Percentiles rank a stretch among this genome's conserved stretches.
These are phyloP conservation scores for Trichoderma oligosporum DNA, from an alignment of 2,329 filamentous ascomycete genomes.

Conservation along the genomic window DNA sequence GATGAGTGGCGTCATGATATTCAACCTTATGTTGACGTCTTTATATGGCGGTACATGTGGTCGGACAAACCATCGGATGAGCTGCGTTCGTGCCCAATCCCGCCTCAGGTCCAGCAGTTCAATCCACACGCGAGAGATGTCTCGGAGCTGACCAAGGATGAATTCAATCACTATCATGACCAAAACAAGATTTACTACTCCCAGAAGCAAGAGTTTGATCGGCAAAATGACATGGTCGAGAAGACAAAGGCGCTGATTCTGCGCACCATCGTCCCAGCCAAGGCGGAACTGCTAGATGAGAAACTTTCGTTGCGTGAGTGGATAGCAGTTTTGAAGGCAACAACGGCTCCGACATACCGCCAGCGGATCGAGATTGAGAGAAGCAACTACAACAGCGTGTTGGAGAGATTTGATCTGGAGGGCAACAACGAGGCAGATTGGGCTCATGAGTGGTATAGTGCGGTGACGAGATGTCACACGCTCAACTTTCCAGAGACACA, in stretches of 20 bases:
- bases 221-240: slow-evolving; percentile 5
- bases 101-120: slow-evolving; percentile 12
- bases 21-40: slow-evolving; percentile 11
- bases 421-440: neutral
- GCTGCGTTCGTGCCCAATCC: neutral
- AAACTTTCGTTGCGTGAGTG: slow-evolving; percentile 7
- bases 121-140: slow-evolving; percentile 11
- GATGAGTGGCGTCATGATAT: slow-evolving; percentile 15
- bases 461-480: slow-evolving; percentile 12
- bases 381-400: slow-evolving; percentile 7
- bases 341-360: slow-evolving; percentile 11
- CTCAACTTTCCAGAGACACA: slow-evolving; percentile 15
- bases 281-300: slow-evolving; percentile 8
- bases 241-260: slow-evolving; percentile 9
- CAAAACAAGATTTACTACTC: slow-evolving; percentile 13
- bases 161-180: slow-evolving; percentile 1
- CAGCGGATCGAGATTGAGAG: slow-evolving; percentile 15
- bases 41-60: slow-evolving; percentile 16
- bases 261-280: slow-evolving; percentile 5
- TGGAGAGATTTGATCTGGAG: slow-evolving; percentile 13
- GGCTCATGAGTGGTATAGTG: slow-evolving; percentile 16
- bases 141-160: slow-evolving; percentile 16
- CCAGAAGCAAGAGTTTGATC: slow-evolving; percentile 8
- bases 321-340: neutral
- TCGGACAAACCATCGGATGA: slow-evolving; percentile 8